phyloP scores from a whole-genome alignment of 768 basidiomycete genomes.

The Pholiota microspora region DNA sequence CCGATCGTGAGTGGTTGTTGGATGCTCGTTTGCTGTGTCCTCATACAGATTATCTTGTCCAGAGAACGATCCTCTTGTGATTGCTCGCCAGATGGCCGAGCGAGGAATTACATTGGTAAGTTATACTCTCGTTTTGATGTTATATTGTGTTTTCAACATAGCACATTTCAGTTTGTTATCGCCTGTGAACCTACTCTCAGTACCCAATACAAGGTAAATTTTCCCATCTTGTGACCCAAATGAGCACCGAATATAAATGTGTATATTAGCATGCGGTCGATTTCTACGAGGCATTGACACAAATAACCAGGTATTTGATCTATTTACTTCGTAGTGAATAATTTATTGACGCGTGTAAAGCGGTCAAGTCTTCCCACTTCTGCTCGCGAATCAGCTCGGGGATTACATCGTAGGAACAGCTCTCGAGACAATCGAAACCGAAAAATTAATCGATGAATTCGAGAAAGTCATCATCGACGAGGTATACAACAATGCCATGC shows the following conservation, averaged over 20 bases:
- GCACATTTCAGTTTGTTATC: constrained; percentile 40
- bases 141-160: neutral
- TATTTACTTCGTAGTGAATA: neutral
- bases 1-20: constrained; percentile 16
- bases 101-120: constrained; percentile 48
- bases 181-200: constrained; percentile 45
- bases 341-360: constrained; percentile 4
- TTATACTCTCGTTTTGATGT: constrained; percentile 1
- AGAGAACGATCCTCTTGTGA: constrained; percentile 24
- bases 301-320: constrained; percentile 16
- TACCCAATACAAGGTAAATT: constrained; percentile 5
- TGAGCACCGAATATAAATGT: too few relatives aligned
- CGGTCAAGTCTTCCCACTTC: constrained; percentile 23
- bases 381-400: constrained; percentile 19
- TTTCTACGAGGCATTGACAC: constrained; percentile 21
- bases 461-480: constrained; percentile 22
- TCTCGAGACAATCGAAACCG: constrained; percentile 23
- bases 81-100: constrained; percentile 39
- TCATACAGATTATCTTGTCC: neutral
- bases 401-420: constrained; percentile 23
- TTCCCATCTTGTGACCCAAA: too few relatives aligned
- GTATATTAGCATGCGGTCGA: constrained; percentile 21
- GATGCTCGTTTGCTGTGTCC: neutral
- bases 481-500: constrained; percentile 21
- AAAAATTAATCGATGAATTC: constrained; percentile 20